Evolutionary conservation across 441 rosid genomes (phyloP), one percentile per base, ranked within the genome.

Genomic region (Eruca vesicaria): DNA sequence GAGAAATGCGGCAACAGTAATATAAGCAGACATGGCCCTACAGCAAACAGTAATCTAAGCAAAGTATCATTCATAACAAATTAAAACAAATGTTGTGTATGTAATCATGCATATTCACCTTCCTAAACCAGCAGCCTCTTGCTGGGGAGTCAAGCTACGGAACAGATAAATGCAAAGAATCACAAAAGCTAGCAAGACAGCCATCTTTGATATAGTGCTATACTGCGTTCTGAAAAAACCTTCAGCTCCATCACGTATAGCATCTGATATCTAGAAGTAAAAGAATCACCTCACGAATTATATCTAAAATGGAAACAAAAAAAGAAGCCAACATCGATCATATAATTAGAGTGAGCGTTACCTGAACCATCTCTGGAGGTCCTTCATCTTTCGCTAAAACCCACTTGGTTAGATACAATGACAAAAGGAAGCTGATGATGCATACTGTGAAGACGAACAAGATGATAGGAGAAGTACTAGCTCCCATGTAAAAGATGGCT

Each of bases 231-330:
- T 91, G 78, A 96, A 92, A 84, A 90, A 93, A 31, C 99, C 99
- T 86, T 93, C 99, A 75, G 97, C 98, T 73, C 99, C 99, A 82
- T 96, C 99, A 59, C 97, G 96, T 78, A 96, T 91, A 38, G 99
- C 98, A 82, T 96, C 99, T 76, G 99, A 91, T 89, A 96, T 93
- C 99, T 96, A 77, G 71, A 75, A 83, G 80, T 73, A 62, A 72
- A 78, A 62, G 67, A 45, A 84, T 66, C 71, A 75, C 82, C 71
- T 85, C 64, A 78, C 18, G 68, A 11, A 35, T 78, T 32, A 31
- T 63, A 59, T 59, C n/a, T 2, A 67, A 50, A 19, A 63, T 3
- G 11, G 29, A 9, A 59, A 43, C 32, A 45, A 41, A 43, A 63
- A 55, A 14, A 76, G n/a, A 69, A 10, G 53, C 55, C 38, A 72